Evolutionary conservation across 2,329 filamentous ascomycete genomes (phyloP), one percentile per base, ranked within the genome.

Genomic region (Coniochaeta sp.): DNA sequence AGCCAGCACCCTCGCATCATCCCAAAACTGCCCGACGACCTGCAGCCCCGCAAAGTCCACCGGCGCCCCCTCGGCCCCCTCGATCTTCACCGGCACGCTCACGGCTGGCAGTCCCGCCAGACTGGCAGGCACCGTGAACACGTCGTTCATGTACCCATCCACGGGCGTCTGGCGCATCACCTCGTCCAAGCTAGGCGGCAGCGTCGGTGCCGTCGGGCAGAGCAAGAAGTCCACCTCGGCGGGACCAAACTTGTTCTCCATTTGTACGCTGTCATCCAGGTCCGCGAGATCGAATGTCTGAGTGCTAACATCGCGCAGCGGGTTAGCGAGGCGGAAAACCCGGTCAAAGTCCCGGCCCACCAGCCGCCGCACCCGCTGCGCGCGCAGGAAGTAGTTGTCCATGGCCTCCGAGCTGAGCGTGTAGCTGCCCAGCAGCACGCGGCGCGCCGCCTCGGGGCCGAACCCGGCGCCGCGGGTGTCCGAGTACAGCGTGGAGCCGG

Each of bases 321-420:
- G 89, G 69, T 96, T 93, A 3, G 76, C 75, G 50, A 85, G 74
- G 17, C 75, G 73, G 70, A 99, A 97, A 0, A 90, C 87, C 1
- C 81, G 76, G 73, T 98, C 86, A 71, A 99, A 99, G 69, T 99
- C 95, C 36, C 79, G 78, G 70, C 95, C 89, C 2, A 99, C 90
- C 19, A 96, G 78, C 59, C 91, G 83, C 1, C 95, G 88, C 42
- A 97, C 85, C 65, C 88, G 89, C 75, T 99, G 95, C 54, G 95
- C 95, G 71, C 96, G 89, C 63, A 96, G 84, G 69, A 99, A 99
- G 74, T 98, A 97, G 72, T 98, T 99, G 72, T 96, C 89, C 69
- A 96, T 95, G 10, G 92, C 92, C 62, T 89, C 86, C 0, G 93
- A 93, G 73, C 91, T 96, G 58, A 99, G 81, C 44, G 88, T 93